Conservation (phyloP, 2,329 filamentous ascomycete species). For the Septoria petroselini region DNA sequence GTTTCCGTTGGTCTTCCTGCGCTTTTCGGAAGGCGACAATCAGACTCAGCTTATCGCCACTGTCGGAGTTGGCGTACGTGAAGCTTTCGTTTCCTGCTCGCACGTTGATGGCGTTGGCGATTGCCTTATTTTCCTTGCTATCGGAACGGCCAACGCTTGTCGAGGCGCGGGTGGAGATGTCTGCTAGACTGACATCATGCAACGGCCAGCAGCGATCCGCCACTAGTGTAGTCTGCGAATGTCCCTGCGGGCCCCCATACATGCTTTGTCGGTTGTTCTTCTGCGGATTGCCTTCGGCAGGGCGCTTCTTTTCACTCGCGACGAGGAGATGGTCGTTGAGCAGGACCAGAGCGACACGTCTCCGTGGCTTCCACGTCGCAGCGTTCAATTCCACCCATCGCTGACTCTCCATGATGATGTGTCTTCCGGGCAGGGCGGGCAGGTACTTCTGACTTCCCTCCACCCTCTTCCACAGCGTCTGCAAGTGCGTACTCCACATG, state of each 20-base stretch:
- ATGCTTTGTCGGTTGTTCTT: conserved; percentile 34
- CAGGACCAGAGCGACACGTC: conserved; percentile 86
- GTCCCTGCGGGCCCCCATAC: conserved; percentile 43
- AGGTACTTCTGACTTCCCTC: conserved; percentile 97
- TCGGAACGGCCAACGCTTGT: conserved; percentile 33
- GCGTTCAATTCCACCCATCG: conserved; percentile 96
- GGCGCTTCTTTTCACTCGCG: conserved; percentile 88
- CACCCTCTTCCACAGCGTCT: conserved; percentile 93
- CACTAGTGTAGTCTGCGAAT: conserved; percentile 64
- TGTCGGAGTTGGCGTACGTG: conserved; percentile 80
- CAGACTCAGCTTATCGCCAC: conserved; percentile 71
- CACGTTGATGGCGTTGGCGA: conserved; percentile 80
- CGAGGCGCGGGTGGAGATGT: conserved; percentile 59
- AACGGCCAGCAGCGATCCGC: conserved; percentile 94
- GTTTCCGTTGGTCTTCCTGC: conserved; percentile 85
- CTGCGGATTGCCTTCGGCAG: conserved; percentile 24
- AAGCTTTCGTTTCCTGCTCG: conserved; percentile 87
- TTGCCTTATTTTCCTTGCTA: conserved; percentile 54
- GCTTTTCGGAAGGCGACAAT: conserved; percentile 89
- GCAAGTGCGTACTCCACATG: conserved; percentile 64
- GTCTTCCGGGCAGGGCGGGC: conserved; percentile 83
- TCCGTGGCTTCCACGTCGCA: conserved; percentile 89
- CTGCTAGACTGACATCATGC: conserved; percentile 86
- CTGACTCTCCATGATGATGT: conserved; percentile 88
- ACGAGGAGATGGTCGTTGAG: conserved; percentile 93